Base-by-base conservation (phyloP, 2,329 filamentous ascomycete species). In the Talaromyces funiculosus region DNA sequence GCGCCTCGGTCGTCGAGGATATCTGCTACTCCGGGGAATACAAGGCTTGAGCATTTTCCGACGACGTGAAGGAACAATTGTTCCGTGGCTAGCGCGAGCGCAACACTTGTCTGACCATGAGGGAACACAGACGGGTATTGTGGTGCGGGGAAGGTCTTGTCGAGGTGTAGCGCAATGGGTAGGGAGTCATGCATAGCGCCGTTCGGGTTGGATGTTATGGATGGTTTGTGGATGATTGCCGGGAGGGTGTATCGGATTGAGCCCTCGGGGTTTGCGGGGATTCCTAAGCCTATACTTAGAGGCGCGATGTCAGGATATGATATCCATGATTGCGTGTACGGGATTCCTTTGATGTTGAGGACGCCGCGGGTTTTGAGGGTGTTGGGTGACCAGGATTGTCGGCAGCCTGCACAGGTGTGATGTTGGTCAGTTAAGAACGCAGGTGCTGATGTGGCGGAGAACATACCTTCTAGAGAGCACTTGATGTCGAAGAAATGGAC, bases 401-500 rank as follows among this genome's bases (percentile, higher is more conserved):
- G 63, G 18, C 67, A 10, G 4, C 67, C 72, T 74, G 60, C n/a
- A n/a, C n/a, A n/a, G n/a, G n/a, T n/a, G n/a, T n/a, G 14, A 35
- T 14, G 18, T 51, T 10, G n/a, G 40, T 43, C 18, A 7, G 26
- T n/a, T 14, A 6, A 45, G 22, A 24, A 12, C 20, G 16, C 18
- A 3, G 9, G 18, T 20, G 12, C 4, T 20, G 18, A 10, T 18
- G 9, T 45, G n/a, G 26, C n/a, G 29, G 29, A 33, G n/a, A 24
- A 8, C 31, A n/a, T 57, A 57, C 59, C 59, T 24, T 57, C 54
- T 14, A 61, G 54, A 35, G 10, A 6, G 38, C 54, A 72, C 16
- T 53, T 56, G 33, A 74, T 65, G 59, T 74, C 72, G 59, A 74
- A 73, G 59, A 74, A 70, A 47, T 74, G 72, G 18, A 73, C 67